Evolutionary conservation across 306 rosid genomes (phyloP).

Genomic region (Pyrus communis): DNA sequence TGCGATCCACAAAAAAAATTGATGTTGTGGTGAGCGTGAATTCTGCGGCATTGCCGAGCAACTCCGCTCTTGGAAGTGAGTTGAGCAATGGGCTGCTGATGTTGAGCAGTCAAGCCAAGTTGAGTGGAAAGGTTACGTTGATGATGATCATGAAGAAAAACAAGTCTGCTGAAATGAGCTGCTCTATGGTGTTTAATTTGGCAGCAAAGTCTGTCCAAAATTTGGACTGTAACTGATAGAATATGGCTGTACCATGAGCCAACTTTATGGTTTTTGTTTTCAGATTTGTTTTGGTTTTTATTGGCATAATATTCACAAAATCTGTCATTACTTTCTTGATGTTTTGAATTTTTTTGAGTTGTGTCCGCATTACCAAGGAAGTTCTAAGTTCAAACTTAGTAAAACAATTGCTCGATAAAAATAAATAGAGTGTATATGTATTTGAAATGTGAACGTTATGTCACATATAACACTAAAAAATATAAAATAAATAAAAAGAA

Average conservation of each 20-base stretch:
- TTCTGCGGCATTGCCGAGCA: neutral
- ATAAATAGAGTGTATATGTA: no score
- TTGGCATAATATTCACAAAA: neutral
- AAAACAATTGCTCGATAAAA: no score
- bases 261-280: neutral
- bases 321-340: neutral
- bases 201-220: neutral
- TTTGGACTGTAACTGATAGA: neutral
- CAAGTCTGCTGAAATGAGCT: constrained; percentile 15
- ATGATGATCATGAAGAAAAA: constrained; percentile 21
- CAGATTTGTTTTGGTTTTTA: neutral
- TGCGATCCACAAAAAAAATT: constrained; percentile 17
- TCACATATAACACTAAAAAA: neutral
- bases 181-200: constrained; percentile 19
- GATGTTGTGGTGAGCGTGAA: constrained; percentile 13
- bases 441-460: no score
- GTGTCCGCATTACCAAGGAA: neutral
- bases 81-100: constrained; percentile 8
- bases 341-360: no score
- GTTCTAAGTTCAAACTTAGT: no score
- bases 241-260: neutral
- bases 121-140: constrained; percentile 22
- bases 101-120: constrained; percentile 7
- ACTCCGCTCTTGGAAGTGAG: constrained; percentile 10
- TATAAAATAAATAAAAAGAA: neutral